Evolutionary conservation across 495 filamentous ascomycete genomes (phyloP).

Genomic region (Annulohypoxylon moriforme): DNA sequence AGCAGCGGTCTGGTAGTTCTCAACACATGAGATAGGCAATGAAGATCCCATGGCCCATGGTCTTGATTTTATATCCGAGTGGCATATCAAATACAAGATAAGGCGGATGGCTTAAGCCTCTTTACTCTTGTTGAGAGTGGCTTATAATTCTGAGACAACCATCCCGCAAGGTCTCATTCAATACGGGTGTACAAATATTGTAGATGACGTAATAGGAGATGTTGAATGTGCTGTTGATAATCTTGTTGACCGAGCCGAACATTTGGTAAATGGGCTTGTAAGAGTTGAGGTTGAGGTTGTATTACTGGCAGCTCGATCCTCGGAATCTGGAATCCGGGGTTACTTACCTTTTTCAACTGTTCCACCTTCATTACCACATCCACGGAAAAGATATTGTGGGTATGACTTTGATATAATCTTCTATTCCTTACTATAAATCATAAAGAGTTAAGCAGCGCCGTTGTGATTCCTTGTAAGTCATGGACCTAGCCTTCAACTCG

Average conservation of each 20-base stretch:
- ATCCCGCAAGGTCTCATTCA: not conserved
- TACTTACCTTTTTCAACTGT: not conserved
- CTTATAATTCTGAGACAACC: not conserved
- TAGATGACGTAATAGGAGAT: not conserved
- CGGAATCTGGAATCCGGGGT: not conserved
- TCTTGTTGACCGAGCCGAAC: slow-evolving; percentile 1
- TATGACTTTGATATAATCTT: not conserved
- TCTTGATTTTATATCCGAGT: not conserved
- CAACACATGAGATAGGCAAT: not conserved
- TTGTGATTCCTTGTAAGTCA: not conserved
- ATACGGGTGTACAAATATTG: not conserved
- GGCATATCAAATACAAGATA: not conserved
- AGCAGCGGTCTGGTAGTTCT: not conserved
- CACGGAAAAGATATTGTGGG: not conserved
- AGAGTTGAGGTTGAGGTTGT: slow-evolving; percentile 3
- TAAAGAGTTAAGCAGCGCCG: not conserved
- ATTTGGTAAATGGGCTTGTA: not conserved
- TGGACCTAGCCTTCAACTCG: not conserved
- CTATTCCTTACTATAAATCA: not conserved
- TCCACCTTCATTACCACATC: not conserved
- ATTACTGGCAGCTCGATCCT: not conserved
- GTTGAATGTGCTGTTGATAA: not conserved
- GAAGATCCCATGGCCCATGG: not conserved
- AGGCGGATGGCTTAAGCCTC: not conserved
- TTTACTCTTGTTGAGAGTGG: slow-evolving; percentile 10